phyloP scores from a whole-genome alignment of 192 early-diverging fungal genomes.

The Podila minutissima region DNA sequence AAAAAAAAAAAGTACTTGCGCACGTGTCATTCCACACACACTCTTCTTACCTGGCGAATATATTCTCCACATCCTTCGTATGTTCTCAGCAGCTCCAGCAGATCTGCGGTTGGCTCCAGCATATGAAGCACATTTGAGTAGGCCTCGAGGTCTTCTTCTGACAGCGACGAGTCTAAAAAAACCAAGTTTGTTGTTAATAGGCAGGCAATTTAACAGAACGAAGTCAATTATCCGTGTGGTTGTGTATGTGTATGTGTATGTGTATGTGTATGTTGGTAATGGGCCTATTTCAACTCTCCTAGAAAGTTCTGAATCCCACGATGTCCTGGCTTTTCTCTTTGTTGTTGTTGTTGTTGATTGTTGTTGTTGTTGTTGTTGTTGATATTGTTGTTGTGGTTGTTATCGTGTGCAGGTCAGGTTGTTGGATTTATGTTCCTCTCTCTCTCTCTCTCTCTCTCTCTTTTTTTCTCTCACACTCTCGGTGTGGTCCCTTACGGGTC shows the following conservation, averaged over 20 bases:
- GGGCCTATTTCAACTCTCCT: neutral
- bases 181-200: neutral
- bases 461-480: no score
- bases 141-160: conserved; percentile 70
- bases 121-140: conserved; percentile 65
- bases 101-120: conserved; percentile 60
- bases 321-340: conserved; percentile 2
- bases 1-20: neutral
- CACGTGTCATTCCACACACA: no score
- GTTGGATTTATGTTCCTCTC: no score
- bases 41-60: conserved; percentile 68
- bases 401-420: no score
- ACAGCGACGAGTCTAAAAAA: conserved; percentile 62
- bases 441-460: no score
- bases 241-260: no score
- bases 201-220: neutral
- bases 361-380: conserved; percentile 21
- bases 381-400: conserved; percentile 11
- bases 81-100: conserved; percentile 63
- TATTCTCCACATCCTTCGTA: conserved; percentile 78
- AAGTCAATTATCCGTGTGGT: neutral
- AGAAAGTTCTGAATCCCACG: neutral
- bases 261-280: neutral
- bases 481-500: no score
- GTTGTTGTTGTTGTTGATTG: conserved; percentile 10